Evolutionary conservation across 2,329 filamentous ascomycete species (phyloP).

Genomic region (Diaporthe longicolla): DNA sequence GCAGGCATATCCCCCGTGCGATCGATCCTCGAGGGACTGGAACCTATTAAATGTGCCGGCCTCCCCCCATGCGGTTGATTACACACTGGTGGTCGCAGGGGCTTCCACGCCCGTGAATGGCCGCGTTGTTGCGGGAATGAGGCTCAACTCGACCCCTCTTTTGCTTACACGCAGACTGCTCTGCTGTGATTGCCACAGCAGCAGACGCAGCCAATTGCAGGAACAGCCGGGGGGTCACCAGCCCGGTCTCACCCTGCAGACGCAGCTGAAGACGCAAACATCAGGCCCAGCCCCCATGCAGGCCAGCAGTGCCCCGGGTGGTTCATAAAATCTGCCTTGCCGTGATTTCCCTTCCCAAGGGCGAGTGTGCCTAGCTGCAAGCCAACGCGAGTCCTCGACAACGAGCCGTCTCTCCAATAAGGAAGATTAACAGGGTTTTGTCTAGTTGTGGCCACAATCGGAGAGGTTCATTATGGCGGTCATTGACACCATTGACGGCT

Average conservation of each 20-base stretch:
- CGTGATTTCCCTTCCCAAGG: neutral
- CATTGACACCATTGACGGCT: neutral
- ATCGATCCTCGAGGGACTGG: neutral
- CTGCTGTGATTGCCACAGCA: constrained; percentile 1
- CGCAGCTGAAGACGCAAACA: neutral
- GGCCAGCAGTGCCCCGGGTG: neutral
- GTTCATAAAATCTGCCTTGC: constrained; percentile 18
- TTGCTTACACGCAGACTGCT: neutral
- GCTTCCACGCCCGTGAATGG: neutral
- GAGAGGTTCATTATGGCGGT: neutral
- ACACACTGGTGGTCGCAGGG: neutral
- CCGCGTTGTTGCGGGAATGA: neutral
- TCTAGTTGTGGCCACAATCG: neutral
- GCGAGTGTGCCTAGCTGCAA: neutral
- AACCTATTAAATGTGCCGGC: neutral
- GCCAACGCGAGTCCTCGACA: neutral
- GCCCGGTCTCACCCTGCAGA: neutral
- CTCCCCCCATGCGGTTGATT: neutral
- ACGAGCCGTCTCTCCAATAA: neutral
- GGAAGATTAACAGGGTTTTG: neutral
- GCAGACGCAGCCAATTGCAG: constrained; percentile 9
- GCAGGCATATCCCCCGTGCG: neutral
- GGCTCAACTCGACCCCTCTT: too few relatives aligned
- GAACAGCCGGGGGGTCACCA: neutral
- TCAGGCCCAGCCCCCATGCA: neutral